Base-by-base conservation (phyloP, 1,284 basidiomycete genomes). In the Moesziomyces sp. region DNA sequence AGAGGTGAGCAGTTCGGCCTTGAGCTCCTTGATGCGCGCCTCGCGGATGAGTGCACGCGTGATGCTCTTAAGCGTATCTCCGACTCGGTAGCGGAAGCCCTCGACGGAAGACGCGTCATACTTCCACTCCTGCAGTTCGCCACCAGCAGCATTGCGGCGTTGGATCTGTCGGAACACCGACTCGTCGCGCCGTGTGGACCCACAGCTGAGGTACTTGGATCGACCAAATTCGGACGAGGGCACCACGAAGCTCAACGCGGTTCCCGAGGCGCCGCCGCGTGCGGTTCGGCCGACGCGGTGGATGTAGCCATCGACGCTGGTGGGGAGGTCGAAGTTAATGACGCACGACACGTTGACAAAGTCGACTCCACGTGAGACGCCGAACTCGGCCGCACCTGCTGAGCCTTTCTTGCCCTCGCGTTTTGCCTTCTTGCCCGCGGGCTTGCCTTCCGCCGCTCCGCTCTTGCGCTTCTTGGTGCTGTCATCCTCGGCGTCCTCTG, bases 61-160 rank as follows among this genome's bases (percentile, higher is more conserved):
- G 24, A 98, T 94, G 53, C 91, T 89, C 73, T 93, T 88, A 76
- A 99, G 84, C 2, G 94, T 97, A 84, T 99, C 97, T 81, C 95
- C 93, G 93, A 98, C 98, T 54, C 97, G 89, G 86, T 99, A 99
- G 76, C 95, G 87, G 87, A 99, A 99, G n/a, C 93, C 94, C 78
- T 98, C 94, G 44, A 68, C 58, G 2, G 70, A 62, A 11, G 52
- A 40, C 1, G 92, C 90, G 84, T 97, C 94, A 82, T 98, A 93
- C 43, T 90, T 89, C 86, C 97, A 99, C 84, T 94, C 94, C 84
- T 93, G 92, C 72, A 97, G 88, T 74, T 91, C 89, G 58, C 90
- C 90, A 1, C 62, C 58, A 1, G 61, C 58, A 3, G 67, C 62
- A 18, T 46, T 33, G 38, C 58, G 52, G 6, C 54, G 46, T 10